Evolutionary conservation across 441 rosid genomes (phyloP).

Genomic region (Pelargonium australe): DNA sequence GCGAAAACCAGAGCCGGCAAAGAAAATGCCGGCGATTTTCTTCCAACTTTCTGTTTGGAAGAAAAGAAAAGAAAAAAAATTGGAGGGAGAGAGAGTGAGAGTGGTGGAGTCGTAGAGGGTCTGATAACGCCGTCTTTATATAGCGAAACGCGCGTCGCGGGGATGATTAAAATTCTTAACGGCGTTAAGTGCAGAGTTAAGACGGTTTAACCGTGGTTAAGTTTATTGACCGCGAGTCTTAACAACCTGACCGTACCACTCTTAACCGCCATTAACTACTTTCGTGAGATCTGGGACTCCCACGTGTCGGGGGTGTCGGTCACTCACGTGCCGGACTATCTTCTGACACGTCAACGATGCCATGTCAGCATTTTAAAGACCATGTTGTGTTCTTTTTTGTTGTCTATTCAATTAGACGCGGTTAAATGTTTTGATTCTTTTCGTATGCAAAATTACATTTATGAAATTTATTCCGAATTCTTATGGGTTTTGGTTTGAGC

Average conservation of each 20-base stretch:
- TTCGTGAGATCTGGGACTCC: neutral
- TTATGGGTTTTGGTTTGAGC: too few species aligned
- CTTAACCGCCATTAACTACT: neutral
- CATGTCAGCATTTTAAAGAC: constrained; percentile 1
- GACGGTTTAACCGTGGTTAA: neutral
- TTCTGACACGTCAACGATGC: neutral
- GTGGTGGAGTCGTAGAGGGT: neutral
- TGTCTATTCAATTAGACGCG: too few species aligned
- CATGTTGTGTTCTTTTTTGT: too few species aligned
- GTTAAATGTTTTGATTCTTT: too few species aligned
- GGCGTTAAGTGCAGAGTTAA: neutral
- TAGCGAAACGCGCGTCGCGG: neutral
- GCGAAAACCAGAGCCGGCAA: neutral
- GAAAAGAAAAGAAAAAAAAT: neutral
- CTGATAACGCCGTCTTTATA: constrained; percentile 3
- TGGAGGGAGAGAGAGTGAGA: neutral
- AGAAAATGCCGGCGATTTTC: neutral
- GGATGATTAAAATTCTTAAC: neutral
- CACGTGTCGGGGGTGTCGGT: neutral
- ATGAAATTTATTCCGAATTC: too few species aligned
- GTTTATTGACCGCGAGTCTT: neutral
- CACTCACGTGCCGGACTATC: neutral
- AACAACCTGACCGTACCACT: neutral
- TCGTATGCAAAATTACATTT: too few species aligned
- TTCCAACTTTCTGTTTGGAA: constrained; percentile 6